These are phyloP conservation scores for Naganishia liquefaciens DNA, from an alignment of 1,284 basidiomycete genomes.

Conservation along the genomic window DNA sequence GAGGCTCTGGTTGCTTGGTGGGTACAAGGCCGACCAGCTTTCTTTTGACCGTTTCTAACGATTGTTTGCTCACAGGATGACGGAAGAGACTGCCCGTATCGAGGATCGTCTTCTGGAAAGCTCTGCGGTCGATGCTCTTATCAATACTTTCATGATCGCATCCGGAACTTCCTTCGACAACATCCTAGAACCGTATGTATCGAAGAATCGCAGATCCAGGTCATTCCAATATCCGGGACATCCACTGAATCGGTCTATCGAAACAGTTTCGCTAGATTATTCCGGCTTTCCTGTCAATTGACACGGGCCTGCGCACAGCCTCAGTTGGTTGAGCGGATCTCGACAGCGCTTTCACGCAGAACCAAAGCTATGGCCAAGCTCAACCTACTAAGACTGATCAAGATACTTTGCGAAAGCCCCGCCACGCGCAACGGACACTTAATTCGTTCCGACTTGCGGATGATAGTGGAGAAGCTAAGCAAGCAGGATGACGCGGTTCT, in stretches of 20 bases:
- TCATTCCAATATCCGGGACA: too few species aligned
- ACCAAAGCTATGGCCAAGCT: conserved; percentile 79
- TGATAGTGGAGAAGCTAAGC: conserved; percentile 74
- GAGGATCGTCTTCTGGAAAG: conserved; percentile 81
- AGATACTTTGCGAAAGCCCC: conserved; percentile 82
- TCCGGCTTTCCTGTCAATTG: conserved; percentile 73
- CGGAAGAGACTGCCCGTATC: conserved; percentile 90
- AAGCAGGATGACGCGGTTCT: conserved; percentile 82
- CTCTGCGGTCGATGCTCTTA: conserved; percentile 68
- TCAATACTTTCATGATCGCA: conserved; percentile 80
- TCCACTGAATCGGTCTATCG: background rate
- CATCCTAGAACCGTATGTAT: conserved; percentile 71
- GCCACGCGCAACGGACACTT: conserved; percentile 80
- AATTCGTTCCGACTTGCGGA: conserved; percentile 72
- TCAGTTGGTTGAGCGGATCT: conserved; percentile 80
- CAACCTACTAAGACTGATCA: conserved; percentile 81
- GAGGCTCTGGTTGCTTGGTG: conserved; percentile 90
- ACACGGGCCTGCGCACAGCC: conserved; percentile 76
- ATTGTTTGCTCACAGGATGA: conserved; percentile 62
- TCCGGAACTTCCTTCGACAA: conserved; percentile 94
- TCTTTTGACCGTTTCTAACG: background rate
- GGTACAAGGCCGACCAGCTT: conserved; percentile 39
- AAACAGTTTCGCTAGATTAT: conserved; percentile 72
- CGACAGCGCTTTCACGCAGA: conserved; percentile 74
- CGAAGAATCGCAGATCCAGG: too few species aligned